Evolutionary conservation across 805 yeast species (phyloP).

Genomic region (Ogataea nonfermentans): DNA sequence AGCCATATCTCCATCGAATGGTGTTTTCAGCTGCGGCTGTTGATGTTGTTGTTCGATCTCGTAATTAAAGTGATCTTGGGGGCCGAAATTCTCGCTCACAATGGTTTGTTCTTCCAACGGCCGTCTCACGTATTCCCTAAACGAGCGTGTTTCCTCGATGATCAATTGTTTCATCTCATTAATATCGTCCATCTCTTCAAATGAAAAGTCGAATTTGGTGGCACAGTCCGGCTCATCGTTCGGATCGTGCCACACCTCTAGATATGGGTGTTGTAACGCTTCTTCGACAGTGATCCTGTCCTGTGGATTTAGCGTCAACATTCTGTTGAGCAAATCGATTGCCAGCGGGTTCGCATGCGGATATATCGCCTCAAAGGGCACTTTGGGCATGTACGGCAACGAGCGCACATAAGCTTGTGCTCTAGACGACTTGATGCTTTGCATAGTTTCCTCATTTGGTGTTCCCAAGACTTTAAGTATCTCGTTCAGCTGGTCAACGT

Average conservation of each 20-base stretch:
- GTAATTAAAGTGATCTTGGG: conserved; percentile 22
- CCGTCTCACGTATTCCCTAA: conserved; percentile 77
- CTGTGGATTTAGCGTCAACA: conserved; percentile 86
- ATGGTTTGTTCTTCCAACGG: conserved; percentile 57
- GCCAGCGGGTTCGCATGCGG: conserved; percentile 89
- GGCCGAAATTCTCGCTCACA: conserved; percentile 29
- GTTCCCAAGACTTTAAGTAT: conserved; percentile 89
- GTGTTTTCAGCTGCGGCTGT: conserved; percentile 39
- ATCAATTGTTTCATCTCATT: conserved; percentile 74
- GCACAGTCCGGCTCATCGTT: conserved; percentile 85
- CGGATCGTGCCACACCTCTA: conserved; percentile 90
- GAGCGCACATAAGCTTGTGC: conserved; percentile 91
- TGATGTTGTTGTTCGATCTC: conserved; percentile 21
- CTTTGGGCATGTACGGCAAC: conserved; percentile 76
- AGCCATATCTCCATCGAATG: conserved; percentile 43
- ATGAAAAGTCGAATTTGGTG: conserved; percentile 79
- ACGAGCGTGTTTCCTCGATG: conserved; percentile 71
- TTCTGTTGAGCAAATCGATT: conserved; percentile 68
- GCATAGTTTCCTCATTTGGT: conserved; percentile 70
- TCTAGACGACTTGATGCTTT: conserved; percentile 75
- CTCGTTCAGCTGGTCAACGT: conserved; percentile 90
- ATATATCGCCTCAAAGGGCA: conserved; percentile 67
- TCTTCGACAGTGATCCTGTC: conserved; percentile 83
- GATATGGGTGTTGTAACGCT: conserved; percentile 86
- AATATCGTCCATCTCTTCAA: conserved; percentile 81